Conservation (phyloP, 345 rosid species). For the Trapa incisa region DNA sequence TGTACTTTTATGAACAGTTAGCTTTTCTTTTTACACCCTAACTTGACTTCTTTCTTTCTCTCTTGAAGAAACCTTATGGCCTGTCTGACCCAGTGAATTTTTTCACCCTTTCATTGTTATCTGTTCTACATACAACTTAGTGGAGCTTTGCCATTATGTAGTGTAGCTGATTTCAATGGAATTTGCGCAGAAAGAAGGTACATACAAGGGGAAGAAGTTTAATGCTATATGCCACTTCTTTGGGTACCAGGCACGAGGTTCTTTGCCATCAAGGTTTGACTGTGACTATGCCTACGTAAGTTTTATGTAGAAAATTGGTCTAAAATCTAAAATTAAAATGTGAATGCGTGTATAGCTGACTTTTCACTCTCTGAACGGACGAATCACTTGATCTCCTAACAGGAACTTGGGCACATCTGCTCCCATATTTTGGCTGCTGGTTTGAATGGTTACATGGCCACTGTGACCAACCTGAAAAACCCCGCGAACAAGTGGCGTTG, state of each 20-base stretch:
- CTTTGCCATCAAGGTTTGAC: slow-evolving; percentile 91
- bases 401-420: slow-evolving; percentile 92
- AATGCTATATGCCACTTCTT: slow-evolving; percentile 97
- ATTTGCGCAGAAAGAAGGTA: slow-evolving; percentile 68
- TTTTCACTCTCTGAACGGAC: not conserved
- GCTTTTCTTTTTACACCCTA: too few relatives aligned
- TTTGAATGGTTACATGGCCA: slow-evolving; percentile 95
- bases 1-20: too few relatives aligned
- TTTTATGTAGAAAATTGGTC: not conserved
- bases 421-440: slow-evolving; percentile 92
- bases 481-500: slow-evolving; percentile 92
- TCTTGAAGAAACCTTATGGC: too few relatives aligned
- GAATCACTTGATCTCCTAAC: slow-evolving; percentile 2
- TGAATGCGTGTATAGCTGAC: too few relatives aligned
- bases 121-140: not conserved
- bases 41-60: too few relatives aligned
- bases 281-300: slow-evolving; percentile 96
- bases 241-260: slow-evolving; percentile 99
- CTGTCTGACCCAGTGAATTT: too few relatives aligned
- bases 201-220: slow-evolving; percentile 86
- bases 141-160: not conserved
- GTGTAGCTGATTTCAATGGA: not conserved
- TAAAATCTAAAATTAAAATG: not conserved
- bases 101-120: too few relatives aligned
- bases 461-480: slow-evolving; percentile 73